Percentiles rank a stretch among this genome's conserved stretches.
These are phyloP conservation scores for Candida pseudocylindracea DNA, from an alignment of 1,139 yeast genomes.

Conservation along the genomic window DNA sequence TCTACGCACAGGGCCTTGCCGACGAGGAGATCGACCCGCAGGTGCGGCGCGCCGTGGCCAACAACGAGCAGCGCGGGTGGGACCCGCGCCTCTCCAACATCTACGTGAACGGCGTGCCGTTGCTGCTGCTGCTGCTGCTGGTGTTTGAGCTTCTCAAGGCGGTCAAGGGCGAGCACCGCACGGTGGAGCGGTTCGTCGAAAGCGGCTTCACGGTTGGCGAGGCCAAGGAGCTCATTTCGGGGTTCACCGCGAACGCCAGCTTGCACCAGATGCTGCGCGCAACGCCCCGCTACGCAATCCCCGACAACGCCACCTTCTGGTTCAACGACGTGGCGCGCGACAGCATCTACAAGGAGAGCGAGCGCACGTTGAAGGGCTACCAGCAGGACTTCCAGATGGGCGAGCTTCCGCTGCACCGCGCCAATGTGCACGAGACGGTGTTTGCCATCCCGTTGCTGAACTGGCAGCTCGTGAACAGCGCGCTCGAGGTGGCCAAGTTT, in stretches of 20 bases:
- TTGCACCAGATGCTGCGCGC: conserved; percentile 14
- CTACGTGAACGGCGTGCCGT: too few relatives aligned
- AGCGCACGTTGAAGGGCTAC: conserved; percentile 1
- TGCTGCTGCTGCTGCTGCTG: too few relatives aligned
- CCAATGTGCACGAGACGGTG: conserved; percentile 57
- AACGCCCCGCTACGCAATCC: conserved; percentile 15
- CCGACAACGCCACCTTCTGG: conserved; percentile 25
- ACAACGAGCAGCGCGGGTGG: too few relatives aligned
- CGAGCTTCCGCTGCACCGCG: conserved; percentile 44
- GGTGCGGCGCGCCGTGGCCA: too few relatives aligned
- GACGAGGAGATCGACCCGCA: conserved; percentile 10
- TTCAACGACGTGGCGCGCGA: conserved; percentile 62
- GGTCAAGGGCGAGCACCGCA: conserved; percentile 10
- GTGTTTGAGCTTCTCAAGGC: neutral
- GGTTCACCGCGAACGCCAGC: conserved; percentile 18
- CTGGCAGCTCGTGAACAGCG: conserved; percentile 22
- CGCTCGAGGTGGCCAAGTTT: conserved; percentile 17
- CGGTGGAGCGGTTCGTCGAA: conserved; percentile 9
- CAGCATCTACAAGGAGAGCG: conserved; percentile 17
- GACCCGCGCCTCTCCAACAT: too few relatives aligned
- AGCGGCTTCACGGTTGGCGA: conserved; percentile 15
- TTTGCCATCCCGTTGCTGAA: conserved; percentile 47
- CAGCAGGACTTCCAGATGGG: conserved; percentile 14
- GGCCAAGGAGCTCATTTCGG: conserved; percentile 16
- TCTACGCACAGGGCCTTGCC: conserved; percentile 10